Evolutionary conservation across 2,329 filamentous ascomycete genomes (phyloP).

Genomic region (Corniculantispora saksenae): DNA sequence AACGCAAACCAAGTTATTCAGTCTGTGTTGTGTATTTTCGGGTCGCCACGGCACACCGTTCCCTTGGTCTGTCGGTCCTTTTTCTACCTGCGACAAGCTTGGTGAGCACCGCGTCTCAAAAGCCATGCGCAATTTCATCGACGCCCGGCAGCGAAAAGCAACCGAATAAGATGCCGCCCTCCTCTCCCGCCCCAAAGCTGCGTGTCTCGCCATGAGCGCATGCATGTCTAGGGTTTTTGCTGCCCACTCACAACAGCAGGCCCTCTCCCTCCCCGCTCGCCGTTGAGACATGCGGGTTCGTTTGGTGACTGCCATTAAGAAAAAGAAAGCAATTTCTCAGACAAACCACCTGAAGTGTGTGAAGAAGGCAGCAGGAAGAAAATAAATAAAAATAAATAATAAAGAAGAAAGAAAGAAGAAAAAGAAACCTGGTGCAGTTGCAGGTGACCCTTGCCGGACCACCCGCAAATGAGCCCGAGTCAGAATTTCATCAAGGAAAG

Average conservation of each 20-base stretch:
- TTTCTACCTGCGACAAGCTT: conserved; percentile 8
- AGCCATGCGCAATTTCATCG: conserved; percentile 11
- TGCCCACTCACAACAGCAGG: neutral
- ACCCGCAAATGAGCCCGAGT: conserved; percentile 7
- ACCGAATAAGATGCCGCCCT: neutral
- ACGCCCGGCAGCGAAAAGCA: neutral
- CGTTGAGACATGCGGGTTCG: conserved; percentile 8
- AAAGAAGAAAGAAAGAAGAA: neutral
- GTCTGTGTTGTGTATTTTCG: neutral
- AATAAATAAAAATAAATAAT: neutral
- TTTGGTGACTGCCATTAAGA: conserved; percentile 4
- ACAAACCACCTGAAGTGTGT: neutral
- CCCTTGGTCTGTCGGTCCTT: conserved; percentile 1
- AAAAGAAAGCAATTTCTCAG: neutral
- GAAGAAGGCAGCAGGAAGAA: neutral
- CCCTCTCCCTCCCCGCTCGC: too few species aligned
- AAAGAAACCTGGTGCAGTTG: neutral
- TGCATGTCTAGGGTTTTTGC: neutral
- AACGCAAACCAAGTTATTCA: neutral
- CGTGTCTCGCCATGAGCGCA: neutral
- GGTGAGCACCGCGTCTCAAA: neutral
- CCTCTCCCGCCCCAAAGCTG: neutral
- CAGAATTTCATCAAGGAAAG: neutral
- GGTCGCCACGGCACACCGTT: neutral
- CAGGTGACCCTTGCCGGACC: neutral